Evolutionary conservation across 768 basidiomycete species (phyloP), one percentile per base, ranked within the genome.

Genomic region (Tricholoma flavovirens): DNA sequence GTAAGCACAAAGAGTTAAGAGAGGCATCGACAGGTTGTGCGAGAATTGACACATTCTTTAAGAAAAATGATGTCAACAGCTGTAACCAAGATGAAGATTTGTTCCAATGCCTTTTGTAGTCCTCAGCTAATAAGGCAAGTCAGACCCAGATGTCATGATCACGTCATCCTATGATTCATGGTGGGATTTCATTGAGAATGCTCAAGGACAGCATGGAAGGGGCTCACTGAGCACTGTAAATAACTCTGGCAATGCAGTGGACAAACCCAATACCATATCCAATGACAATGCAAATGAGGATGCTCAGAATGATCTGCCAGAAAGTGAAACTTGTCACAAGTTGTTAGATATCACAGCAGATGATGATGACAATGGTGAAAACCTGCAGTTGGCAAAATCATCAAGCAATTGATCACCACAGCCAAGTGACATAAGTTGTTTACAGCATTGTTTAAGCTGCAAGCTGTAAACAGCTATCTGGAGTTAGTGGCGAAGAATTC

Each of bases 381-480:
- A 46, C 45, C 45, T 21, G 45, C 21, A 21, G 26, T 46, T 21
- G 45, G 45, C 19, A 17, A 21, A 46, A 46, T 46, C 26, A 26
- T 46, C 26, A 26, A 46, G 45, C 17, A 51, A 21, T 22, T 60
- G 29, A 58, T 60, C 50, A 29, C 32, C 15, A 49, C 24, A 9
- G 57, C 54, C 7, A 53, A 53, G 21, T 12, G 22, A 35, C 57
- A 58, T 48, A 51, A 58, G 40, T 55, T 48, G 3, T 60, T 58
- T 49, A n/a, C 57, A 14, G 17, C 53, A 9, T 42, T 60, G 14
- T 58, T 60, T 32, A 60, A 60, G 35, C 33, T 60, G 7, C 29
- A 60, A 19, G 48, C 57, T 9, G 57, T 60, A 12, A 58, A 58
- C 32, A 35, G 19, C 32, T 60, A 51, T 42, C 53, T 60, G 14